Conservation (phyloP, 805 yeast species). For the Wickerhamomyces chambardii region DNA sequence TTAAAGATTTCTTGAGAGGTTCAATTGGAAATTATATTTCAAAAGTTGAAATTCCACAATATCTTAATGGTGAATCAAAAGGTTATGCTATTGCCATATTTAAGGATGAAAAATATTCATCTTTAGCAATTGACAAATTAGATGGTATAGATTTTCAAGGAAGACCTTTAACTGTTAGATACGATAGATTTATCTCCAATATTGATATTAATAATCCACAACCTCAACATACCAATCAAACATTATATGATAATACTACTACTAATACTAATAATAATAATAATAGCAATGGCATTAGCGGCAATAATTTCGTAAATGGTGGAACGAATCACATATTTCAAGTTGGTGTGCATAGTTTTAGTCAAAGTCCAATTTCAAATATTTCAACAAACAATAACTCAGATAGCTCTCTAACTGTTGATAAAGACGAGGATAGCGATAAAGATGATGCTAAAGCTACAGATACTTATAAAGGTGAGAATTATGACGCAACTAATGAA, state of each 20-base stretch:
- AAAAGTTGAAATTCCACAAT: conserved; percentile 28
- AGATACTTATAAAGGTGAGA: too few species aligned
- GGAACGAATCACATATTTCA: not conserved
- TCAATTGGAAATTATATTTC: conserved; percentile 7
- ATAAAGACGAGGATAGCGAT: too few species aligned
- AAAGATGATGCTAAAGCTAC: too few species aligned
- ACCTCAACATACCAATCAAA: too few species aligned
- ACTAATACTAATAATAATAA: not conserved
- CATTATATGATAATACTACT: not conserved
- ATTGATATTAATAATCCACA: too few species aligned
- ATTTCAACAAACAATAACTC: not conserved
- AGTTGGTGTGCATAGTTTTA: not conserved
- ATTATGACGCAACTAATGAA: too few species aligned
- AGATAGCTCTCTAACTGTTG: too few species aligned
- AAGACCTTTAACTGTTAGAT: conserved; percentile 49
- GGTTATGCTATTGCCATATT: conserved; percentile 64
- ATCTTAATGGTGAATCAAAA: conserved; percentile 30
- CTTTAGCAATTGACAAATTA: conserved; percentile 36
- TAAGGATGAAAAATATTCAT: conserved; percentile 34
- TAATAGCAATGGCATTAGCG: not conserved
- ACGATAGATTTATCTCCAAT: conserved; percentile 30
- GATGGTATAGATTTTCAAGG: conserved; percentile 51
- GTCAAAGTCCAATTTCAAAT: not conserved
- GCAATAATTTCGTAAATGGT: too few species aligned
- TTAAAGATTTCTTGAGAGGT: conserved; percentile 26